Evolutionary conservation across 768 basidiomycete species (phyloP).

Genomic region (Rhizopogon roseolus): DNA sequence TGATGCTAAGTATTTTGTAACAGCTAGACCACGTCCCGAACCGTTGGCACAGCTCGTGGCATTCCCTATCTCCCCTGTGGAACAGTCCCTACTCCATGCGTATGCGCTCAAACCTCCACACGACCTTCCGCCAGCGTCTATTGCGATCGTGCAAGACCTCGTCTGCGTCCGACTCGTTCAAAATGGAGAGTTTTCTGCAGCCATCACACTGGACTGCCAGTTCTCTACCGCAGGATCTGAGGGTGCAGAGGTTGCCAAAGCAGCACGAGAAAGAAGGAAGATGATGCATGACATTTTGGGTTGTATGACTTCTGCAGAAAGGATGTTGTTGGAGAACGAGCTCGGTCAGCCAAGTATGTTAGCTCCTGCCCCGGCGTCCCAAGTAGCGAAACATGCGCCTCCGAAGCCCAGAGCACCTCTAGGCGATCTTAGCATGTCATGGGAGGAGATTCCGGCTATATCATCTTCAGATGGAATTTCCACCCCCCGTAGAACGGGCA

Average conservation of each 20-base stretch:
- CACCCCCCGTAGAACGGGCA: neutral
- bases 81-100: slow-evolving; percentile 51
- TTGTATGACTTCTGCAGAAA: slow-evolving; percentile 58
- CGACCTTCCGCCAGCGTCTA: slow-evolving; percentile 39
- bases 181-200: slow-evolving; percentile 63
- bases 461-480: slow-evolving; percentile 6
- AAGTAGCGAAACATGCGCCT: slow-evolving; percentile 5
- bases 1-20: slow-evolving; percentile 3
- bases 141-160: slow-evolving; percentile 69
- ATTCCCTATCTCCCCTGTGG: slow-evolving; percentile 61
- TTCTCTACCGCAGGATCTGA: slow-evolving; percentile 44
- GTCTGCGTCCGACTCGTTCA: slow-evolving; percentile 75
- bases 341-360: slow-evolving; percentile 35
- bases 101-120: slow-evolving; percentile 57
- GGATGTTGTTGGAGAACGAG: slow-evolving; percentile 56
- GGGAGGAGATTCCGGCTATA: slow-evolving; percentile 47
- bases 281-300: slow-evolving; percentile 70
- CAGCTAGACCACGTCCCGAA: slow-evolving; percentile 55
- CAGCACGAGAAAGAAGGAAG: slow-evolving; percentile 49
- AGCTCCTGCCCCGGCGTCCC: slow-evolving; percentile 10
- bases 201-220: slow-evolving; percentile 69
- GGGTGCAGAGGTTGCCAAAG: slow-evolving; percentile 24
- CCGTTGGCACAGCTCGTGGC: slow-evolving; percentile 60
- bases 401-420: slow-evolving; percentile 17
- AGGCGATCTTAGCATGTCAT: slow-evolving; percentile 45